Evolutionary conservation across 2,329 filamentous ascomycete genomes (phyloP).

Genomic region (Colletotrichum spaethianum): DNA sequence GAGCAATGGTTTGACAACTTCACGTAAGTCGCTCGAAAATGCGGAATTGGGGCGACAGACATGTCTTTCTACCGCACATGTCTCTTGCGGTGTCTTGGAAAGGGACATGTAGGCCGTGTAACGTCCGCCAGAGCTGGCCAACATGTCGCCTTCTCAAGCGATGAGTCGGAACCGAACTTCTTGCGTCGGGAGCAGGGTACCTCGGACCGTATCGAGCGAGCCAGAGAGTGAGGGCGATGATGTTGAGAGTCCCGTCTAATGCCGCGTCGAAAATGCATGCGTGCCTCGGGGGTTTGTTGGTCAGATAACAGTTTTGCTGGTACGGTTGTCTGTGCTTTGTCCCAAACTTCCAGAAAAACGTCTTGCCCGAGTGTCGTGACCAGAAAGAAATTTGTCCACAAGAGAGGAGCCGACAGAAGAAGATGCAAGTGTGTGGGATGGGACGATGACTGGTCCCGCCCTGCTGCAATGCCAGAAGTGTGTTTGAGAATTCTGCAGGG

Average conservation of each 20-base stretch:
- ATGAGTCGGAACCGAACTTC: neutral
- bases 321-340: neutral
- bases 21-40: conserved; percentile 5
- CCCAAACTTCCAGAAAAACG: neutral
- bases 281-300: neutral
- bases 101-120: conserved; percentile 1
- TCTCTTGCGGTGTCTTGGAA: conserved; percentile 10
- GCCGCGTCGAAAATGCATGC: neutral
- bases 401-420: conserved; percentile 11
- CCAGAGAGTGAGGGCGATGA: neutral
- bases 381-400: conserved; percentile 7
- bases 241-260: too few species aligned
- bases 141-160: neutral
- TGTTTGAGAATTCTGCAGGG: conserved; percentile 46
- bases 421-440: conserved; percentile 25
- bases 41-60: neutral
- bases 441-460: conserved; percentile 36
- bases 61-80: neutral
- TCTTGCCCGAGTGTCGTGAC: too few species aligned
- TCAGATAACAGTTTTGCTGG: too few species aligned
- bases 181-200: neutral
- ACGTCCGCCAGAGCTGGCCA: neutral
- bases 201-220: neutral
- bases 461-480: conserved; percentile 36
- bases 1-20: neutral